Percentiles rank a stretch among this genome's conserved stretches.
These are phyloP conservation scores for Didymosphaeria variabile DNA, from an alignment of 2,329 filamentous ascomycete genomes.

Conservation along the genomic window DNA sequence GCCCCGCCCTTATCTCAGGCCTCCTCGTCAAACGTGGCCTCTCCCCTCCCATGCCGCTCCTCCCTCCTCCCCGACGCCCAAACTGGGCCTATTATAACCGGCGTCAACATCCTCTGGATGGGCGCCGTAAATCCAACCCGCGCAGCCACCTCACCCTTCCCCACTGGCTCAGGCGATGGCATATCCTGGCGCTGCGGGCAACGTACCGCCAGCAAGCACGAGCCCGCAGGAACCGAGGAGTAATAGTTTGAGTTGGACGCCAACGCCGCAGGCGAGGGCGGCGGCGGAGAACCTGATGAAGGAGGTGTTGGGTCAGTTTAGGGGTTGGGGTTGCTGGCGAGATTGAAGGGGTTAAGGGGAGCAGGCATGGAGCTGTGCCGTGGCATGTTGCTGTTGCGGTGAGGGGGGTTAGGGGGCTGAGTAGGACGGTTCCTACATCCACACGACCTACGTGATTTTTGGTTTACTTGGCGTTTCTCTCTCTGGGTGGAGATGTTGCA, in stretches of 20 bases:
- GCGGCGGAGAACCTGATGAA: slow-evolving; percentile 69
- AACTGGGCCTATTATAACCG: slow-evolving; percentile 47
- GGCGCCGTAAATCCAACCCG: slow-evolving; percentile 52
- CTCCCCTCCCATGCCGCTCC: slow-evolving; percentile 18
- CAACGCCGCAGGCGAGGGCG: slow-evolving; percentile 38
- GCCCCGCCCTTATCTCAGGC: slow-evolving; percentile 52
- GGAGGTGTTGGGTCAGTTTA: slow-evolving; percentile 75
- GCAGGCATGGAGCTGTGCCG: slow-evolving; percentile 68
- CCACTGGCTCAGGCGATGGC: slow-evolving; percentile 35
- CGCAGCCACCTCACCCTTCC: slow-evolving; percentile 41
- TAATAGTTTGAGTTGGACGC: slow-evolving; percentile 46
- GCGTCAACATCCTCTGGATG: slow-evolving; percentile 58
- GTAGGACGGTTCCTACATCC: slow-evolving; percentile 14
- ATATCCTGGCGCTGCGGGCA: slow-evolving; percentile 26
- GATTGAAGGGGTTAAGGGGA: slow-evolving; percentile 69
- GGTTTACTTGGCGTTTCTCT: not conserved
- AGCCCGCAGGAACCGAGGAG: slow-evolving; percentile 28
- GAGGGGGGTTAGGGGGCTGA: slow-evolving; percentile 71
- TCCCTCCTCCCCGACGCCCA: slow-evolving; percentile 30
- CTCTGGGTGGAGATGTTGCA: not conserved
- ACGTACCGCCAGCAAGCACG: not conserved
- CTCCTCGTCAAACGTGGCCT: slow-evolving; percentile 54
- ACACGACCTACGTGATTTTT: not conserved
- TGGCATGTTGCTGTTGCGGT: slow-evolving; percentile 80
- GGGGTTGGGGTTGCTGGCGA: slow-evolving; percentile 73